Base-by-base conservation (phyloP, 805 yeast species). In the Metschnikowia matae region DNA sequence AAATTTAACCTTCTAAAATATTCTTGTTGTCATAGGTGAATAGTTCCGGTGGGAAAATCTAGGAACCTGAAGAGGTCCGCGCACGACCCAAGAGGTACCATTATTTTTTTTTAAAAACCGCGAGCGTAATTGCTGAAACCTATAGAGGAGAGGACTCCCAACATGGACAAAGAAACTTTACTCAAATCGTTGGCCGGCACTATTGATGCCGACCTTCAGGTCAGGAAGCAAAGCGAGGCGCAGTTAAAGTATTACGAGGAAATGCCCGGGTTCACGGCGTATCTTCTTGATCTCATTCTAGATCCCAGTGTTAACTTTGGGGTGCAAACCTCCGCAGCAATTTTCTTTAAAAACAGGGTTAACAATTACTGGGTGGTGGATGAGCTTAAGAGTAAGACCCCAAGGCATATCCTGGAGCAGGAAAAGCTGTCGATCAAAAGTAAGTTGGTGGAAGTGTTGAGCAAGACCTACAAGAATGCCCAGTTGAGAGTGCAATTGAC, bases 211-310 rank as follows among this genome's bases (percentile, higher is more conserved):
- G 71, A 77, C 54, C 71, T 74, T 26, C 72, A 69, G 49, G 58
- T 71, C 14, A 73, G 85, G 60, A 79, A 79, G 59, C 73, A 73
- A 33, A 80, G 84, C 15, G 87, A 82, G 63, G 64, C 64, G 31
- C 79, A 79, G 57, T 68, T 82, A 52, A 68, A 67, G 35, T 74
- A 70, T 38, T 78, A 69, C 53, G 85, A 81, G 60, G 77, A 75
- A 53, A 80, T 78, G 53, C 75, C 79, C 1, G 86, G 86, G 3
- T 81, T 82, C 63, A 78, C 85, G 1, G 69, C 75, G 13, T 80
- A 79, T 59, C 68, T 82, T 43, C 66, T 83, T 29, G 79, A 76
- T 37, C 67, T 82, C 42, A 71, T 79, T 13, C 63, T 69, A 8
- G 84, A 82, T 56, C 63, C 63, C 3, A 65, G 70, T 3, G 67